Evolutionary conservation across 2,329 filamentous ascomycete species (phyloP).

Genomic region (Zasmidium cellare): DNA sequence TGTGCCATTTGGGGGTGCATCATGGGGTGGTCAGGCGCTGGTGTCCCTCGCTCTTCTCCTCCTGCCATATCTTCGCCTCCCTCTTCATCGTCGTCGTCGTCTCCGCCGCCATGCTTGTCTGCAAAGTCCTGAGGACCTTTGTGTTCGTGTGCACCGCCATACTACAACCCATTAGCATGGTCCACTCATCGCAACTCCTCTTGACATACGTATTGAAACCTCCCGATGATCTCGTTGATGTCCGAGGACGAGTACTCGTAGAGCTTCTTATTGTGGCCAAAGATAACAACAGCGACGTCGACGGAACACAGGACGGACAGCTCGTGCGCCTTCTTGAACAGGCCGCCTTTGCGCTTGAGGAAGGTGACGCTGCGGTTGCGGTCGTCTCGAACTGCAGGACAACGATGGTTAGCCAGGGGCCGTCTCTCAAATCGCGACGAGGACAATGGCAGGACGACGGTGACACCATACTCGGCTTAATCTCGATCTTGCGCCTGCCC

Average conservation of each 20-base stretch:
- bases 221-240: slow-evolving; percentile 84
- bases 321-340: slow-evolving; percentile 99
- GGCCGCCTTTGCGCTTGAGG: slow-evolving; percentile 94
- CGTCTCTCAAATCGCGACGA: not conserved
- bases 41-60: slow-evolving; percentile 61
- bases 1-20: slow-evolving; percentile 45
- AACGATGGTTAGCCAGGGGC: not conserved
- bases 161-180: slow-evolving; percentile 54
- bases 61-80: slow-evolving; percentile 54
- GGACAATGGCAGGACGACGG: not conserved
- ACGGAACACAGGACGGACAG: slow-evolving; percentile 96
- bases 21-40: slow-evolving; percentile 63
- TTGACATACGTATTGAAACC: slow-evolving; percentile 83
- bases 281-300: slow-evolving; percentile 97
- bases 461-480: slow-evolving; percentile 62
- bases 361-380: slow-evolving; percentile 62
- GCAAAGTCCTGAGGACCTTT: slow-evolving; percentile 93
- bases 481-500: slow-evolving; percentile 99
- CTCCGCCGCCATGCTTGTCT: slow-evolving; percentile 68
- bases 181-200: slow-evolving; percentile 6
- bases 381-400: slow-evolving; percentile 23
- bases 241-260: slow-evolving; percentile 96
- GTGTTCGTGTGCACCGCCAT: slow-evolving; percentile 90
- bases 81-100: slow-evolving; percentile 78
- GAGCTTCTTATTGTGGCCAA: slow-evolving; percentile 97